phyloP scores from a whole-genome alignment of 2,329 filamentous ascomycete species.

The Periconia digitata region DNA sequence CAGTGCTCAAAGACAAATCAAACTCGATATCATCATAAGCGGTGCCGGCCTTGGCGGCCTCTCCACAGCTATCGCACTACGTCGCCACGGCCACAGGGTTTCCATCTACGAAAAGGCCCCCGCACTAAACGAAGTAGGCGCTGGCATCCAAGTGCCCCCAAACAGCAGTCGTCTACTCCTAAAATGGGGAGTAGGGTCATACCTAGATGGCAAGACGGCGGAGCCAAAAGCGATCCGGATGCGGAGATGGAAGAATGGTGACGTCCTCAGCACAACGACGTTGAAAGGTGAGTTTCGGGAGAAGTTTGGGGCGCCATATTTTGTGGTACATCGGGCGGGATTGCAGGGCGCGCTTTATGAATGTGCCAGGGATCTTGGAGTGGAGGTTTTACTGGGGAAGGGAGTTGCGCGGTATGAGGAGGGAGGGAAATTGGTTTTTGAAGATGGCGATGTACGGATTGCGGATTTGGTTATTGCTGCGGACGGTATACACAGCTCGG shows the following conservation, averaged over 20 bases:
- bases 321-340: slow-evolving; percentile 23
- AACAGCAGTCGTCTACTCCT: slow-evolving; percentile 48
- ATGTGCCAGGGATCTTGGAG: slow-evolving; percentile 16
- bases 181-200: slow-evolving; percentile 46
- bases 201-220: slow-evolving; percentile 10
- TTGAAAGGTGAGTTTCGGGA: slow-evolving; percentile 54
- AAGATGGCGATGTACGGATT: slow-evolving; percentile 40
- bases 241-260: slow-evolving; percentile 53
- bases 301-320: slow-evolving; percentile 19
- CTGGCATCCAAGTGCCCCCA: slow-evolving; percentile 25
- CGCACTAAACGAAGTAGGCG: slow-evolving; percentile 19
- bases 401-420: slow-evolving; percentile 14
- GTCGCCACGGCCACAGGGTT: slow-evolving; percentile 15
- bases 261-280: slow-evolving; percentile 52
- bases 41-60: slow-evolving; percentile 21
- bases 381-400: slow-evolving; percentile 11
- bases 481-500: slow-evolving; percentile 41
- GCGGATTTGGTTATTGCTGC: slow-evolving; percentile 33
- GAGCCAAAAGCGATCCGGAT: slow-evolving; percentile 52
- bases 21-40: slow-evolving; percentile 17
- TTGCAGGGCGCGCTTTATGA: slow-evolving; percentile 19
- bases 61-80: slow-evolving; percentile 17
- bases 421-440: slow-evolving; percentile 26
- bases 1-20: slow-evolving; percentile 8
- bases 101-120: slow-evolving; percentile 16